Conservation (phyloP, 106 monocot genomes). For the Phalaenopsis aphrodite region DNA sequence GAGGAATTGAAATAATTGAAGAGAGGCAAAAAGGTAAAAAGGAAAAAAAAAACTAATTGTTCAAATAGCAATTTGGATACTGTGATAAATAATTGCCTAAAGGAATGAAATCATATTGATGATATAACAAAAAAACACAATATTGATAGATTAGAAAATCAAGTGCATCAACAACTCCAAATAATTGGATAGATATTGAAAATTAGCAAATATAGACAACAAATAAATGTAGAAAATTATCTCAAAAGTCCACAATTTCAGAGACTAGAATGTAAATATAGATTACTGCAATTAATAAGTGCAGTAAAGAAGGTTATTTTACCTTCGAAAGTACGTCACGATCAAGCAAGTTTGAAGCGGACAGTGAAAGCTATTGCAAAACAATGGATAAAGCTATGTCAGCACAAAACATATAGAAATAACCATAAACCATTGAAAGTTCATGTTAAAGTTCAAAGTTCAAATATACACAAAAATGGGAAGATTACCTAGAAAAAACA, state of each 20-base stretch:
- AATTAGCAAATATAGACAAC: background rate
- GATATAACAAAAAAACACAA: background rate
- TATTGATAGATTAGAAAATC: background rate
- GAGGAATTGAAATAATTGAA: background rate
- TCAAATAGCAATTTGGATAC: background rate
- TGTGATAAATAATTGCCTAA: background rate
- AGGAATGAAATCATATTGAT: background rate
- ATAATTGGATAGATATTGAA: slow-evolving; percentile 3
- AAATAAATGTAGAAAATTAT: background rate
- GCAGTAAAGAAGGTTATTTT: background rate
- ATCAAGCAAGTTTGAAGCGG: slow-evolving; percentile 69
- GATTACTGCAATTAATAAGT: background rate
- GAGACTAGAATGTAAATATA: background rate
- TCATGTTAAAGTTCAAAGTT: background rate
- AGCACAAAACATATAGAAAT: slow-evolving; percentile 1
- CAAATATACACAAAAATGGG: background rate
- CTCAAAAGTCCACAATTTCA: background rate
- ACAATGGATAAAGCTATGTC: background rate
- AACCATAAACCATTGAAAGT: slow-evolving; percentile 4
- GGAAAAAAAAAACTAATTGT: background rate
- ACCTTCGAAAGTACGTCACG: slow-evolving; percentile 79
- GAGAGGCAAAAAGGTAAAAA: background rate
- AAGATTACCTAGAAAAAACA: background rate
- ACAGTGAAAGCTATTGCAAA: slow-evolving; percentile 58
- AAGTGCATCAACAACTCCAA: background rate